These are phyloP conservation scores for Boletellus emodensis DNA, from an alignment of 768 basidiomycete genomes.

Conservation along the genomic window DNA sequence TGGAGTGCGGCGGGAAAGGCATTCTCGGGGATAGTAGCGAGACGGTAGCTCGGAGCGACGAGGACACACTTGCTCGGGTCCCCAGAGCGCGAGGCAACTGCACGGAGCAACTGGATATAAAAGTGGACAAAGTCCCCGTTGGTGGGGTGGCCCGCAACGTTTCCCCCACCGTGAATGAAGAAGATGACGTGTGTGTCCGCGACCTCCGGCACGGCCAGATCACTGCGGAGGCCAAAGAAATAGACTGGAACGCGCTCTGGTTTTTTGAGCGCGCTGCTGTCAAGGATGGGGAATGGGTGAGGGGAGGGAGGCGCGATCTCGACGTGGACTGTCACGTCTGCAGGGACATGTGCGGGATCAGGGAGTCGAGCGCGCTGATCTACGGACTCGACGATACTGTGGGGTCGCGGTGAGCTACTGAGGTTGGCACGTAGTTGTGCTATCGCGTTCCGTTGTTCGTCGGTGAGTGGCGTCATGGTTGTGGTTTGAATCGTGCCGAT, in stretches of 20 bases:
- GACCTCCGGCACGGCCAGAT: neutral
- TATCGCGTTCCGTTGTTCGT: neutral
- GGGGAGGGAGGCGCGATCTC: constrained; percentile 1
- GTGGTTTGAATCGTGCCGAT: neutral
- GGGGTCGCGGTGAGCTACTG: neutral
- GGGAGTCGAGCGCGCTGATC: neutral
- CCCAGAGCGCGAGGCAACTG: neutral
- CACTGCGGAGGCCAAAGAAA: constrained; percentile 11
- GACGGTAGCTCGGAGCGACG: constrained; percentile 22
- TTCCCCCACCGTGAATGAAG: constrained; percentile 24
- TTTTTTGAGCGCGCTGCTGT: neutral
- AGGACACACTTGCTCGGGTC: constrained; percentile 6
- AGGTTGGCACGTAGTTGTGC: neutral
- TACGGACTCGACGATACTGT: neutral
- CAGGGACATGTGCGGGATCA: neutral
- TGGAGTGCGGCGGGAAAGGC: constrained; percentile 21
- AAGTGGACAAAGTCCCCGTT: neutral
- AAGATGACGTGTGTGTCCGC: constrained; percentile 17
- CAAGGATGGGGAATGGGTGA: neutral
- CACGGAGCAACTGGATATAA: constrained; percentile 10
- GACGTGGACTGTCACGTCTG: neutral
- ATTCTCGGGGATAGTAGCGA: constrained; percentile 23
- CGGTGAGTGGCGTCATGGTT: constrained; percentile 2
- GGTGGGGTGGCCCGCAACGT: constrained; percentile 17
- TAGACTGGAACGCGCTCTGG: constrained; percentile 2